Evolutionary conservation across 306 rosid genomes (phyloP).

Genomic region (Sicyos edulis): DNA sequence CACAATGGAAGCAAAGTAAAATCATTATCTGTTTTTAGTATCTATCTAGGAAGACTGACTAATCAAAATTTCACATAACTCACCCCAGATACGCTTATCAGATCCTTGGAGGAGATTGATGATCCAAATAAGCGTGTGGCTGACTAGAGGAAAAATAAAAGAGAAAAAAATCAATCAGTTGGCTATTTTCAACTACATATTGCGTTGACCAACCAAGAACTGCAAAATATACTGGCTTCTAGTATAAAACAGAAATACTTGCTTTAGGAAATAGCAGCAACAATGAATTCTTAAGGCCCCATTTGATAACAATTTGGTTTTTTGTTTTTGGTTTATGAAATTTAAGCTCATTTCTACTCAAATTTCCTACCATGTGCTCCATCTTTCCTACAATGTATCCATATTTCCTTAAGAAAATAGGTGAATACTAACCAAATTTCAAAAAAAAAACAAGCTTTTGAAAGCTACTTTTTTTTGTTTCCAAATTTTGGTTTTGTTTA

Average conservation of each 20-base stretch:
- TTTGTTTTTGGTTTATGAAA: too few relatives aligned
- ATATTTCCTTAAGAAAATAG: too few relatives aligned
- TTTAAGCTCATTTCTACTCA: too few relatives aligned
- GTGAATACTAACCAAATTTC: too few relatives aligned
- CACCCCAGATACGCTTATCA: slow-evolving; percentile 86
- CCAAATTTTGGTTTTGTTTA: too few relatives aligned
- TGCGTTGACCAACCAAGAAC: background rate
- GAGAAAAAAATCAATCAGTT: background rate
- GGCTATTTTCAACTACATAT: background rate
- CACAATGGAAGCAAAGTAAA: background rate
- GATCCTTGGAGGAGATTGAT: slow-evolving; percentile 64
- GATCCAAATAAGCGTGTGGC: slow-evolving; percentile 94
- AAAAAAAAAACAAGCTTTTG: too few relatives aligned
- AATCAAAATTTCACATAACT: slow-evolving; percentile 22
- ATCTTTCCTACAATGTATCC: too few relatives aligned
- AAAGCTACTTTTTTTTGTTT: too few relatives aligned
- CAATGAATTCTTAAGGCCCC: background rate
- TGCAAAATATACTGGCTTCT: background rate
- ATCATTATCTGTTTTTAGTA: background rate
- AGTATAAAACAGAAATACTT: background rate
- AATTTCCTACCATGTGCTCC: too few relatives aligned
- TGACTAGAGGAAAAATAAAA: slow-evolving; percentile 46
- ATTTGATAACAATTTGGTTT: too few relatives aligned
- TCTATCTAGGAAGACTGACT: too few relatives aligned
- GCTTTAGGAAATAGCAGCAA: background rate